Conservation (phyloP, 148 eudicot species). For the Fagopyrum homotropicum region DNA sequence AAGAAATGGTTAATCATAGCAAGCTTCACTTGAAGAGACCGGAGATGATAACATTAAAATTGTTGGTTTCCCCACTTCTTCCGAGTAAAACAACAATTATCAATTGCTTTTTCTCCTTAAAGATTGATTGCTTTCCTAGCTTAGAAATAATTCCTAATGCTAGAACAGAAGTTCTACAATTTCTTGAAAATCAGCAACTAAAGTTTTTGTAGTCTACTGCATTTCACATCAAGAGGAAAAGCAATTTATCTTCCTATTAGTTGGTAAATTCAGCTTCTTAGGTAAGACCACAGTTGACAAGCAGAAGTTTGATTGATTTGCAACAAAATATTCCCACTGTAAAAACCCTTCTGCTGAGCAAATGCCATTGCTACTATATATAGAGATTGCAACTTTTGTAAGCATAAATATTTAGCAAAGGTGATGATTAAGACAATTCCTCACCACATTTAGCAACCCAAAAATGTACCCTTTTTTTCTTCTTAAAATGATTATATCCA, state of each 20-base stretch:
- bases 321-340: no score
- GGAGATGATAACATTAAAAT: background rate
- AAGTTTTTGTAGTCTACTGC: background rate
- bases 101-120: background rate
- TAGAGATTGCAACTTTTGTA: background rate
- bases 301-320: background rate
- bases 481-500: background rate
- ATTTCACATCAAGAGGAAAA: background rate
- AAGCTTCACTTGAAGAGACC: background rate
- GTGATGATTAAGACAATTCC: slow-evolving; percentile 1
- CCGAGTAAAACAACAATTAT: no score
- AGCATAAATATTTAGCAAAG: background rate
- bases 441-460: background rate
- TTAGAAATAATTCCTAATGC: background rate
- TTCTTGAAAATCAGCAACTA: background rate
- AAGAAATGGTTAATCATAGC: no score
- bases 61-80: no score
- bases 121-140: background rate
- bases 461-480: slow-evolving; percentile 4
- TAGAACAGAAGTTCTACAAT: background rate
- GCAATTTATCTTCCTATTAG: background rate
- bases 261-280: background rate
- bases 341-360: background rate
- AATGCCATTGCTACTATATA: background rate
- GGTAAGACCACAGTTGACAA: background rate